Percentiles rank a stretch among this genome's conserved stretches.
phyloP scores from a whole-genome alignment of 2,329 filamentous ascomycete genomes.

The Chalaropsis thielavioides region DNA sequence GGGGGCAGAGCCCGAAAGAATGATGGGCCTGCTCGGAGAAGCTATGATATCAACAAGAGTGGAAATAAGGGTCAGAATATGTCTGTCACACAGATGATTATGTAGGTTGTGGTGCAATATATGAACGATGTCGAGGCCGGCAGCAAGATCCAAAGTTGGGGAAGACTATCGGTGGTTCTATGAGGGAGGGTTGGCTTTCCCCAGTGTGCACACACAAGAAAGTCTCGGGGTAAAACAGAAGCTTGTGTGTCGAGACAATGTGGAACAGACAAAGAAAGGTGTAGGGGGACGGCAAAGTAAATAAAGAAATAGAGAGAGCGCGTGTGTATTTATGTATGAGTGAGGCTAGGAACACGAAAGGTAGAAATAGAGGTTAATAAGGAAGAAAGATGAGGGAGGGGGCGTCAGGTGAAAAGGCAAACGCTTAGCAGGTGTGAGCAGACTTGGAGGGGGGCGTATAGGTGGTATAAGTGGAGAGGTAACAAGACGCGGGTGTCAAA shows the following conservation, averaged over 20 bases:
- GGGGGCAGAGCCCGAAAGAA: background rate
- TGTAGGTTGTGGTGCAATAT: background rate
- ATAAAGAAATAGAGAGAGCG: background rate
- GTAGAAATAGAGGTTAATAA: background rate
- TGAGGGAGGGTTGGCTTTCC: background rate
- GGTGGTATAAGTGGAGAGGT: slow-evolving; percentile 7
- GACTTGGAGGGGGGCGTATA: background rate
- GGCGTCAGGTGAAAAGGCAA: background rate
- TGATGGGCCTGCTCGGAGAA: background rate
- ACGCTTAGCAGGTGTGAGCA: background rate
- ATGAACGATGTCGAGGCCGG: background rate
- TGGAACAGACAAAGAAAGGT: background rate
- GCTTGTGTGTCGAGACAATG: background rate
- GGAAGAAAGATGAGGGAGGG: background rate
- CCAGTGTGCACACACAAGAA: background rate
- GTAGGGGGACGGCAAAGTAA: background rate
- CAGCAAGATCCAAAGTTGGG: background rate
- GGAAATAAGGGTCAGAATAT: background rate
- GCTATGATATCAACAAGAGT: background rate
- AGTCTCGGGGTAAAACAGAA: background rate
- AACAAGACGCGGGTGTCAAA: background rate
- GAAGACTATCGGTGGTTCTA: background rate
- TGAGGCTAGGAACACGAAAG: background rate
- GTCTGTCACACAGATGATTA: background rate
- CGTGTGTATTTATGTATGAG: background rate